Base-by-base conservation (phyloP, 495 filamentous ascomycete species). In the Penicillium waksmanii region DNA sequence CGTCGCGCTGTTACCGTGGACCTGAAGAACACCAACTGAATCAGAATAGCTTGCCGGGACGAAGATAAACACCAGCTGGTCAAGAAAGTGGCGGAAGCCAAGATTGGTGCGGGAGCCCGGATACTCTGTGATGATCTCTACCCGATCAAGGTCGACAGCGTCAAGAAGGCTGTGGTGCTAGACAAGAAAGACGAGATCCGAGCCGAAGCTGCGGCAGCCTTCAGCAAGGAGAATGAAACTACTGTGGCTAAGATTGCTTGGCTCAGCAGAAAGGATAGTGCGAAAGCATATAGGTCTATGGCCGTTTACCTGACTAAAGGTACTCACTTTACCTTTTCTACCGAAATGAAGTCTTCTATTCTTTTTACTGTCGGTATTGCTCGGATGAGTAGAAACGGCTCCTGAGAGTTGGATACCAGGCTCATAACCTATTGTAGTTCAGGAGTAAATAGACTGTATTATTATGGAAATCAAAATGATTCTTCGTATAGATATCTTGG, bases 221-320 rank as follows among this genome's bases (percentile, higher is more conserved):
- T 71, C 2, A 47, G 66, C n/a, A 57, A 66, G 40, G 66, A 71
- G 43, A 68, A 71, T 9, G 53, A 66, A 46, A 9, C 40, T n/a
- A 65, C 57, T 1, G 57, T 71, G 10, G 66, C 66, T 3, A 71
- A 65, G 42, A 66, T 71, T 10, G 21, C 58, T n/a, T 73, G 66
- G 73, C 73, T 75, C n/a, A 73, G 69, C 55, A 71, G 49, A 1
- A 72, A 71, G 59, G 63, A 73, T 3, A 40, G 0, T 9, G 58
- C 47, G 7, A 75, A 73, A 44, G 52, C 70, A 1, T 71, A 73
- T 66, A 58, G 70, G 18, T 75, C 65, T 5, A 73, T 75, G 63
- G 70, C 70, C 17, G 63, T 73, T 1, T 75, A 75, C 53, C 55
- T 73, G n/a, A n/a, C n/a, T n/a, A n/a, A n/a, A n/a, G n/a, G n/a